Conservation (phyloP, 2,329 filamentous ascomycete genomes). For the Penicillium sp. region DNA sequence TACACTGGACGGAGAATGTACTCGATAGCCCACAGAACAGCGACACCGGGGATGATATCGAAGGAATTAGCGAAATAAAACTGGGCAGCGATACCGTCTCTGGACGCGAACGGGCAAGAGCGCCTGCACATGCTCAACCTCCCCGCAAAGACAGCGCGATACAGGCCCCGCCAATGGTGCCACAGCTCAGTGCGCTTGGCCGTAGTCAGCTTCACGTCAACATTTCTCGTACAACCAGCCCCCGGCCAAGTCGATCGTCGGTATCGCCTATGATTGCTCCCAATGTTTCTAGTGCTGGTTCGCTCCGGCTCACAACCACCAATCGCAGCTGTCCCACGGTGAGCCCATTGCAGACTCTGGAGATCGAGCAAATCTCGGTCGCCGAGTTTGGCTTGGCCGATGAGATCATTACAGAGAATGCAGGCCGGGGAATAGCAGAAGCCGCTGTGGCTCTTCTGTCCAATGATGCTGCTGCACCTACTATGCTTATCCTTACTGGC, state of each 20-base stretch:
- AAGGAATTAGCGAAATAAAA: conserved; percentile 40
- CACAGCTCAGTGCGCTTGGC: conserved; percentile 34
- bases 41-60: conserved; percentile 64
- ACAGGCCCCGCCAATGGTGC: conserved; percentile 36
- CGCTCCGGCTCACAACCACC: conserved; percentile 54
- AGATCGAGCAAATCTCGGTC: conserved; percentile 85
- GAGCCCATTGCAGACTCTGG: conserved; percentile 78
- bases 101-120: conserved; percentile 41
- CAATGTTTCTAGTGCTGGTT: conserved; percentile 34
- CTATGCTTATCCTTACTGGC: conserved; percentile 80
- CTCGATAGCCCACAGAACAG: conserved; percentile 70
- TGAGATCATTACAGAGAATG: conserved; percentile 88
- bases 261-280: conserved; percentile 43
- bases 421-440: conserved; percentile 83
- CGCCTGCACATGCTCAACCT: conserved; percentile 33
- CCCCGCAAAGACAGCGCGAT: conserved; percentile 46
- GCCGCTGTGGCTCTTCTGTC: conserved; percentile 68
- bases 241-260: conserved; percentile 41
- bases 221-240: conserved; percentile 39
- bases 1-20: conserved; percentile 90
- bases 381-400: conserved; percentile 83
- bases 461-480: conserved; percentile 51
- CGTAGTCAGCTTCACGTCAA: conserved; percentile 31
- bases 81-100: conserved; percentile 49
- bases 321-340: conserved; percentile 57